Percentiles rank a stretch among this genome's conserved stretches.
phyloP scores from a whole-genome alignment of 352 stramenopile species.

The Pythium phragmiticola region DNA sequence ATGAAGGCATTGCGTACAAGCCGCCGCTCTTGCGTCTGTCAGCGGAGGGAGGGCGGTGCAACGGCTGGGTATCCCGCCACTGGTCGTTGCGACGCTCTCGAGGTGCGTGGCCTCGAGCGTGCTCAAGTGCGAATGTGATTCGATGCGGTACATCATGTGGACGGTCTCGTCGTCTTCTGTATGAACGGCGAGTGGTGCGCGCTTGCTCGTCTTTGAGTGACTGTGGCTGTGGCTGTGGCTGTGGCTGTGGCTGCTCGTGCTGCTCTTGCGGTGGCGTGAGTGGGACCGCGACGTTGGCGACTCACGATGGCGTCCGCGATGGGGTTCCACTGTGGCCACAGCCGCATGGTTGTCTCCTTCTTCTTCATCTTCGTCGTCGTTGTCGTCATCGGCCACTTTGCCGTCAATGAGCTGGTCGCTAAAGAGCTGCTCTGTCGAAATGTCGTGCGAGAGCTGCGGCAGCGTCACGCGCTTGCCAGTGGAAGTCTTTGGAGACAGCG shows the following conservation, averaged over 20 bases:
- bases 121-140: conserved; percentile 62
- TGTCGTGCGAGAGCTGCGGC: conserved; percentile 48
- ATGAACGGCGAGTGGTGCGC: neutral
- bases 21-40: neutral
- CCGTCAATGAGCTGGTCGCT: conserved; percentile 59
- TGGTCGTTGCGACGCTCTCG: conserved; percentile 17
- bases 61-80: neutral
- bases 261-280: conserved; percentile 13
- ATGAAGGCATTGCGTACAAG: conserved; percentile 40
- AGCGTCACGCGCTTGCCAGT: conserved; percentile 14
- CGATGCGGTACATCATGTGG: conserved; percentile 52
- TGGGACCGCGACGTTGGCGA: neutral
- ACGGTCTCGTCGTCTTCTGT: neutral
- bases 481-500: conserved; percentile 4
- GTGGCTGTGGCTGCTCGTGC: neutral
- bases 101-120: conserved; percentile 49
- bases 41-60: conserved; percentile 6
- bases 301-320: neutral
- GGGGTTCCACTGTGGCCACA: neutral
- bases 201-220: conserved; percentile 8
- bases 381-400: conserved; percentile 54
- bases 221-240: neutral
- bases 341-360: neutral
- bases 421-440: conserved; percentile 69
- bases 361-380: conserved; percentile 40